Evolutionary conservation across 1,284 basidiomycete genomes (phyloP), one percentile per base, ranked within the genome.

Genomic region (Waitea zeae): DNA sequence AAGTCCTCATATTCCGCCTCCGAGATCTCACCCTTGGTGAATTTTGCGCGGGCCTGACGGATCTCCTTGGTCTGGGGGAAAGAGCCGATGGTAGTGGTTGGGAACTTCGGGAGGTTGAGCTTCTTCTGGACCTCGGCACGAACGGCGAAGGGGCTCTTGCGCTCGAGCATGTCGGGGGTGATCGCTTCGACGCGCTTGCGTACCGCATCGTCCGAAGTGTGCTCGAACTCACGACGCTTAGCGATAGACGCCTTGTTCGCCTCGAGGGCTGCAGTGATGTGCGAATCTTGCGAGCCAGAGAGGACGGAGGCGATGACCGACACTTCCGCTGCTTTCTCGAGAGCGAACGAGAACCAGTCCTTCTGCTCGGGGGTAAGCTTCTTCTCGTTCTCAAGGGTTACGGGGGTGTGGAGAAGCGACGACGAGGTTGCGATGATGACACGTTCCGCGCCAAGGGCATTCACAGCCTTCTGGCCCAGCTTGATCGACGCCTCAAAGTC

Each of bases 11-110:
- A 99, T 61, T 97, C 67, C 42, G 70, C 75, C 51, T 73, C 56
- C 41, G 81, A 80, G 54, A 98, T 68, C 55, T 96, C 89, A 47
- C 78, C 76, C 70, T 98, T 99, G 61, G 71, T 77, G 53, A 92
- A 75, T 64, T 88, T 93, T 46, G 90, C 79, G 66, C 92, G 92
- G 49, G 90, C 90, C 49, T 70, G 67, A 61, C 92, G 90, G 50
- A 99, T 99, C 64, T 98, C 93, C 65, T 96, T 95, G 56, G 95
- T 99, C 81, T 99, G 90, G 73, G 88, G 88, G 86, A 96, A 98
- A 30, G 93, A 97, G 43, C 92, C 93, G 49, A 97, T 97, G 49
- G 92, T 97, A 45, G 93, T 98, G 47, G 92, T 97, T 41, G 93
- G 90, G 80, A 98, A 98, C 60, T 80, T 82, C 58, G 95, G 95